Evolutionary conservation across 768 basidiomycete species (phyloP).

Genomic region (Mycena rebaudengoi): DNA sequence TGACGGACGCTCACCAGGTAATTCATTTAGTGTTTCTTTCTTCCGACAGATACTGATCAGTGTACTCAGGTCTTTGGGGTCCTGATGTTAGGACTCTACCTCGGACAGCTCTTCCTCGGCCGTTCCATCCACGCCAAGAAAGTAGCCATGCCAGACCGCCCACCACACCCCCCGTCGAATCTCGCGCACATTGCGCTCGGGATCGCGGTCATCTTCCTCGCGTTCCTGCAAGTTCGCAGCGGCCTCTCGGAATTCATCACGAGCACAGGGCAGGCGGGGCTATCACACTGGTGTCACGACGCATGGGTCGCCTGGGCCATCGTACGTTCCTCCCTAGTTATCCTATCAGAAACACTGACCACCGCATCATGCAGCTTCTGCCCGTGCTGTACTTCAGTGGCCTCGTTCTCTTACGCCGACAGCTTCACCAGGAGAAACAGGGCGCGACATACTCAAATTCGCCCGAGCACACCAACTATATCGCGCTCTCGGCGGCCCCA

Average conservation of each 20-base stretch:
- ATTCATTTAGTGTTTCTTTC: constrained; percentile 14
- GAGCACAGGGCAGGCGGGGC: constrained; percentile 44
- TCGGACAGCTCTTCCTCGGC: constrained; percentile 62
- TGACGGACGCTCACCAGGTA: constrained; percentile 60
- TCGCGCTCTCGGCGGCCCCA: constrained; percentile 31
- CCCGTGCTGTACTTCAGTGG: constrained; percentile 57
- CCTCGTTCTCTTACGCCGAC: constrained; percentile 49
- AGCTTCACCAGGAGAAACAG: constrained; percentile 49
- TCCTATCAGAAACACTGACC: background rate
- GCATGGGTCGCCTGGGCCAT: constrained; percentile 57
- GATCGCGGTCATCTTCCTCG: constrained; percentile 53
- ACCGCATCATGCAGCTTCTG: constrained; percentile 47
- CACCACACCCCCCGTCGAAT: constrained; percentile 60
- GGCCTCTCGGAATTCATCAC: constrained; percentile 55
- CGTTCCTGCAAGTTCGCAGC: constrained; percentile 62
- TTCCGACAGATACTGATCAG: background rate
- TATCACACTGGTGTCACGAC: constrained; percentile 47
- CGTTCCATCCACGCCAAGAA: constrained; percentile 55
- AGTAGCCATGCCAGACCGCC: constrained; percentile 36
- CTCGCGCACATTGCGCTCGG: constrained; percentile 65
- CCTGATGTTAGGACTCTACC: constrained; percentile 58
- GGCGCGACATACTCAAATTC: constrained; percentile 15
- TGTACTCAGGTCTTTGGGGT: constrained; percentile 57
- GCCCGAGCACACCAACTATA: constrained; percentile 31
- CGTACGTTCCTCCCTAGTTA: constrained; percentile 41